A percentile compares a stretch with the other conserved stretches of the same genome.
Conservation (phyloP, 805 yeast genomes). For the Pichia deserticola region DNA sequence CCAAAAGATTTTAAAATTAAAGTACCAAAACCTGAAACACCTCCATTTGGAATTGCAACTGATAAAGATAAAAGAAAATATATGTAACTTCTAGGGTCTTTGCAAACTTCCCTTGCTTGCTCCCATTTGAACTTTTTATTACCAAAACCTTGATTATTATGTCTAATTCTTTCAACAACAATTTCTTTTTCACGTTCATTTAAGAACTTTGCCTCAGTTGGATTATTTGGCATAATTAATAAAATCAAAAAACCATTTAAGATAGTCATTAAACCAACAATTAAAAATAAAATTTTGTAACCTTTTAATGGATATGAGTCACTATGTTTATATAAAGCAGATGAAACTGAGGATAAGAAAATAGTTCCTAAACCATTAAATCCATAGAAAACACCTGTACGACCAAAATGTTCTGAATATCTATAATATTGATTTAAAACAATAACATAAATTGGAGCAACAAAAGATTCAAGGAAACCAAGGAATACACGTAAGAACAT, state of each 20-base stretch:
- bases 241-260: slow-evolving; percentile 25
- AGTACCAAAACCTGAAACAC: slow-evolving; percentile 9
- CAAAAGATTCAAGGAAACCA: slow-evolving; percentile 27
- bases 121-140: slow-evolving; percentile 36
- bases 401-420: slow-evolving; percentile 36
- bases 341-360: slow-evolving; percentile 9
- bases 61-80: slow-evolving; percentile 26
- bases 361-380: slow-evolving; percentile 13
- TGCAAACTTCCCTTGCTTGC: slow-evolving; percentile 38
- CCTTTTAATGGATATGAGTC: slow-evolving; percentile 11
- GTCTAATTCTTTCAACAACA: slow-evolving; percentile 34
- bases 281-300: slow-evolving; percentile 43
- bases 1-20: slow-evolving; percentile 8
- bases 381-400: slow-evolving; percentile 32
- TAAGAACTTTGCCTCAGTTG: slow-evolving; percentile 40
- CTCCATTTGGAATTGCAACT: slow-evolving; percentile 17
- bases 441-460: slow-evolving; percentile 15
- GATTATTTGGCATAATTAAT: slow-evolving; percentile 44
- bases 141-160: slow-evolving; percentile 29
- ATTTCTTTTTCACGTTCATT: slow-evolving; percentile 29
- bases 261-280: slow-evolving; percentile 49
- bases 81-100: slow-evolving; percentile 36
- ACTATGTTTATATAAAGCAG: slow-evolving; percentile 27
- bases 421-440: slow-evolving; percentile 38
- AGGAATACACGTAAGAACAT: slow-evolving; percentile 29